These are phyloP conservation scores for Tardiomyces blankii DNA, from an alignment of 1,139 yeast species.

Conservation along the genomic window DNA sequence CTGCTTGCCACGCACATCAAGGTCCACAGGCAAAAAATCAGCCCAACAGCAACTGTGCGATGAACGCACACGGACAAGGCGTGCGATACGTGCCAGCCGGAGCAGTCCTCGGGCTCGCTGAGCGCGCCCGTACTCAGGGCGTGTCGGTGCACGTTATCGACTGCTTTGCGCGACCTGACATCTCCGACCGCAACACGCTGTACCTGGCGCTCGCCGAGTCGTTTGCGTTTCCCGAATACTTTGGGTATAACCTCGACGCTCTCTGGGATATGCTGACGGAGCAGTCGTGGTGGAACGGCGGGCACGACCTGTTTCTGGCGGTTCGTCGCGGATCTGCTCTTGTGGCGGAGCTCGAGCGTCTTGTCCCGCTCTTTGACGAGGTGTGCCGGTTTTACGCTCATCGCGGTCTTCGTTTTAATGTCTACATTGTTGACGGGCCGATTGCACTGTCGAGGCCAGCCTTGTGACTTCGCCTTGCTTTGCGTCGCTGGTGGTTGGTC, in stretches of 20 bases:
- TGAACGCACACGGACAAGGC: neutral
- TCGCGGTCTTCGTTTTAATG: neutral
- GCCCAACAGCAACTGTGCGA: neutral
- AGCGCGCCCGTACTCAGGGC: neutral
- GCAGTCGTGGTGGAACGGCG: neutral
- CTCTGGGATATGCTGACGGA: neutral
- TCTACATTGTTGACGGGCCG: neutral
- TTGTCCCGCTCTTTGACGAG: neutral
- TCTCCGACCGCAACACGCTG: neutral
- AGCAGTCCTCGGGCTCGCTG: neutral
- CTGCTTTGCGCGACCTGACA: conserved; percentile 1
- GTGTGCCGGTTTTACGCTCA: neutral
- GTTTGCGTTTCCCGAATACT: conserved; percentile 3
- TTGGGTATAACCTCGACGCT: conserved; percentile 1
- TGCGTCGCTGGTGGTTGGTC: too few relatives aligned
- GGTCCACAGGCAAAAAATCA: neutral
- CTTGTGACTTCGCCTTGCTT: neutral
- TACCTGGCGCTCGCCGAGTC: conserved; percentile 1
- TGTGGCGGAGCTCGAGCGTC: neutral
- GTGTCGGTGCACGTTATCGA: conserved; percentile 1
- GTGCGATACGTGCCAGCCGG: neutral
- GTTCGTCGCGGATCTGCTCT: neutral
- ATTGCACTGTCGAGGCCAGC: neutral
- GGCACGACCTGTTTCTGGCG: neutral
- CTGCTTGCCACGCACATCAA: neutral